phyloP scores from a whole-genome alignment of 495 filamentous ascomycete species.

The Mycothermus thermophilus region DNA sequence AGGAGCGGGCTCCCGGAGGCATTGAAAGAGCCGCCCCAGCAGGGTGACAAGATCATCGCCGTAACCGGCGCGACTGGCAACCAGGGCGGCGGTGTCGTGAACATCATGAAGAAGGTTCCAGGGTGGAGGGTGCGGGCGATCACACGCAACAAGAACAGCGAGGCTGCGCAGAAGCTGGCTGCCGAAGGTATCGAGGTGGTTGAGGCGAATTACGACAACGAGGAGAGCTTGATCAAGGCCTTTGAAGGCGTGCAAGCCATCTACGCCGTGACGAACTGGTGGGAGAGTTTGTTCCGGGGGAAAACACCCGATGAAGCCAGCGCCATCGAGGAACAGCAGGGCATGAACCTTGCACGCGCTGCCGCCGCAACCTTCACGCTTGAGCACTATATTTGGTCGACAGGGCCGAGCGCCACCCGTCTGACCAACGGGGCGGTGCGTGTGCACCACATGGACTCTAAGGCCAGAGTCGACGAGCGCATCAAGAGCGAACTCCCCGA shows the following conservation, averaged over 20 bases:
- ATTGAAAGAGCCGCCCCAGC: conserved; percentile 4
- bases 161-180: conserved; percentile 7
- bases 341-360: conserved; percentile 30
- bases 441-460: conserved; percentile 22
- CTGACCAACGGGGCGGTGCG: conserved; percentile 12
- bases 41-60: conserved; percentile 8
- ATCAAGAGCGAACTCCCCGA: conserved; percentile 15
- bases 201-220: conserved; percentile 12
- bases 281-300: conserved; percentile 1
- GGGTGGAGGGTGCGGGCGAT: conserved; percentile 10
- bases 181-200: conserved; percentile 10
- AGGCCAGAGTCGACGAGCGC: conserved; percentile 23
- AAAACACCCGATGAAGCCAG: conserved; percentile 3
- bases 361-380: conserved; percentile 24
- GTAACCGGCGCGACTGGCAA: conserved; percentile 11
- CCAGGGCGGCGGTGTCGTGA: conserved; percentile 13
- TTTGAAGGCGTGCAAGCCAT: conserved; percentile 6
- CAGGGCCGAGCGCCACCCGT: conserved; percentile 21
- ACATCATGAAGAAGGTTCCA: conserved; percentile 5
- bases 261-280: conserved; percentile 8
- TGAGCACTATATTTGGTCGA: conserved; percentile 36
- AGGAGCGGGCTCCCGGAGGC: conserved; percentile 14
- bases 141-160: conserved; percentile 8
- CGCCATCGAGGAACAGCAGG: conserved; percentile 11
- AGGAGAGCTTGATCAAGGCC: conserved; percentile 3